phyloP scores from a whole-genome alignment of 768 basidiomycete genomes.

The Auricularia heimuer region DNA sequence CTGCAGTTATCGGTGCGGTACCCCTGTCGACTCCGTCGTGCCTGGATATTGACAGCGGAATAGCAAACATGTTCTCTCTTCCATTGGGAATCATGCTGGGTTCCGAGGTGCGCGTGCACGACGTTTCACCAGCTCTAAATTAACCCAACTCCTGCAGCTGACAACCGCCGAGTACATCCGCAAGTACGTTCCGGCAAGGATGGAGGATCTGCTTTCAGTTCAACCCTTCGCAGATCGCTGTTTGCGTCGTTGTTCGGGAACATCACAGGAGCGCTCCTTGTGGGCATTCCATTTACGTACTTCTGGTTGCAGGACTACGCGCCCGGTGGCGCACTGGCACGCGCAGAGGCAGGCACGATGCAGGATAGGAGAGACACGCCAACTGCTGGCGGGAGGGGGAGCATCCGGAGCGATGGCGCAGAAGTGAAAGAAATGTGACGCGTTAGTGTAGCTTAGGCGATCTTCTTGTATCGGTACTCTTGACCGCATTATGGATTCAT shows the following conservation, averaged over 20 bases:
- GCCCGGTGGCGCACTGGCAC: conserved; percentile 17
- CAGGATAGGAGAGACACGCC: too few relatives aligned
- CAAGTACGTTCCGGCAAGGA: conserved; percentile 36
- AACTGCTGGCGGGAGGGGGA: too few relatives aligned
- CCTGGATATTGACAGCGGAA: not conserved
- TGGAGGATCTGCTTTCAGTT: not conserved
- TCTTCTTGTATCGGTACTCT: too few relatives aligned
- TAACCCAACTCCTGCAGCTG: conserved; percentile 24
- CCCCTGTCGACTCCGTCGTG: not conserved
- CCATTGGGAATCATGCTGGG: conserved; percentile 64
- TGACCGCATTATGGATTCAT: too few relatives aligned
- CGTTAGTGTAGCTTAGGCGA: too few relatives aligned
- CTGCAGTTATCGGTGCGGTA: conserved; percentile 32
- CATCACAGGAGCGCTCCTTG: conserved; percentile 52
- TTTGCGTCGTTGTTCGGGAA: conserved; percentile 61
- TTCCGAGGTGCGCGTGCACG: conserved; percentile 38
- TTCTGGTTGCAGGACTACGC: conserved; percentile 50
- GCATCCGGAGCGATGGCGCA: too few relatives aligned
- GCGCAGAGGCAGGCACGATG: not conserved
- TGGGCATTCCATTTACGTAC: conserved; percentile 54
- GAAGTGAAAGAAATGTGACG: too few relatives aligned
- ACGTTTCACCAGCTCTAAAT: not conserved
- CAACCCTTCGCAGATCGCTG: conserved; percentile 33
- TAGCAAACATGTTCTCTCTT: conserved; percentile 67
- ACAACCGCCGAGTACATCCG: conserved; percentile 49